Base-by-base conservation (phyloP, 257 asterid genomes). In the Solanum pennellii region DNA sequence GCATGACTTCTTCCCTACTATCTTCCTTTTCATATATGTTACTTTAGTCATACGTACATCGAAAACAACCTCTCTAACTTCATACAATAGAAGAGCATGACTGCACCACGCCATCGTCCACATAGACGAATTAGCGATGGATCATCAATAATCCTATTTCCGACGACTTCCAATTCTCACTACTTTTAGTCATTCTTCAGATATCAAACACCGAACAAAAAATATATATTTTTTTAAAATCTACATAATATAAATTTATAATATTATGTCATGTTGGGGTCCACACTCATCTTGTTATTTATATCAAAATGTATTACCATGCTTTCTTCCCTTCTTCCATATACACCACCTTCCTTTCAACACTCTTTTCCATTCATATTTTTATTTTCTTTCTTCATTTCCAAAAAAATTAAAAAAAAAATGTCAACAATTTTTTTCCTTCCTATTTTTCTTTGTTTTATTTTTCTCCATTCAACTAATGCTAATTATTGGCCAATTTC, bases 401-500 rank as follows among this genome's bases (percentile, higher is more conserved):
- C 1, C 18, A 52, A 68, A 29, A 14, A 15, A 27, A 33, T 29
- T 29, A 12, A n/a, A 13, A 33, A 33, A 29, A 29, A 15, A 77
- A n/a, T 56, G 35, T 7, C 76, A 44, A 93, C 76, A 44, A 94
- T 94, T 66, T 83, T 62, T 11, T 74, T 71, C 18, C 52, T 88
- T 14, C 84, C 69, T 85, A 68, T 90, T 75, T 82, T 91, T 42
- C 15, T 90, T 62, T 31, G 89, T 88, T 1, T 86, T 31, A 10
- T 88, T 41, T 1, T 88, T 31, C 35, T 88, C 14, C 69, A 90
- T 41, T 37, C 35, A 18, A 72, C 77, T 12, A 89, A 91, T 93
- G 98, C 93, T 12, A 95, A 86, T 75, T 87, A 86, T 84, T 89
- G 95, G 98, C 98, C 98, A 29, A 98, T 98, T 21, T 86, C 93